phyloP scores from a whole-genome alignment of 108 stramenopile species.

The Skeletonema marinoi region DNA sequence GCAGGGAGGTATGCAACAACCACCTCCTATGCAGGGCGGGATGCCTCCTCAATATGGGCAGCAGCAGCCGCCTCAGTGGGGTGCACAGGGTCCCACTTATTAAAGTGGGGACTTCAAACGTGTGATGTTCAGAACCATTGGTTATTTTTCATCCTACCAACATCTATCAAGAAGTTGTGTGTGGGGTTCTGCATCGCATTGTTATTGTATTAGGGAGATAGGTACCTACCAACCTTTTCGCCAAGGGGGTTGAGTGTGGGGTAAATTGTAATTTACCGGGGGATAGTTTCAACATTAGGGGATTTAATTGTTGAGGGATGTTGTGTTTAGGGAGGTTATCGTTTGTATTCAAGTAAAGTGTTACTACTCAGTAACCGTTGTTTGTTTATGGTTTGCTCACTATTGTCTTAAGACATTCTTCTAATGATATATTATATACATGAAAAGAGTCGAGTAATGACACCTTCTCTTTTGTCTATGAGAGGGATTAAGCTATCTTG shows the following conservation, averaged over 20 bases:
- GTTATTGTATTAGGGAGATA: background rate
- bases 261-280: background rate
- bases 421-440: background rate
- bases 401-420: conserved; percentile 4
- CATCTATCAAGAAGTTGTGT: conserved; percentile 11
- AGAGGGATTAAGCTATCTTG: too few species aligned
- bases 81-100: conserved; percentile 28
- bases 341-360: background rate
- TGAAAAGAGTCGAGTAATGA: background rate
- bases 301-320: background rate
- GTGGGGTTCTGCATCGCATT: conserved; percentile 10
- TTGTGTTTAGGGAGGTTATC: background rate
- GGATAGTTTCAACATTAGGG: background rate
- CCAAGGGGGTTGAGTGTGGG: conserved; percentile 3
- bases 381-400: background rate
- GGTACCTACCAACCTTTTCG: conserved; percentile 2
- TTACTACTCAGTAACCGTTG: background rate
- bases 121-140: background rate
- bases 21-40: conserved; percentile 28
- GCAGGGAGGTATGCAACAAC: conserved; percentile 13
- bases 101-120: background rate
- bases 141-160: conserved; percentile 21
- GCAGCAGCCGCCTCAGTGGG: conserved; percentile 49
- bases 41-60: conserved; percentile 58
- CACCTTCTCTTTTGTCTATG: too few species aligned